Evolutionary conservation across 1,284 basidiomycete genomes (phyloP), one percentile per base, ranked within the genome.

Genomic region (Ustilago sp.): DNA sequence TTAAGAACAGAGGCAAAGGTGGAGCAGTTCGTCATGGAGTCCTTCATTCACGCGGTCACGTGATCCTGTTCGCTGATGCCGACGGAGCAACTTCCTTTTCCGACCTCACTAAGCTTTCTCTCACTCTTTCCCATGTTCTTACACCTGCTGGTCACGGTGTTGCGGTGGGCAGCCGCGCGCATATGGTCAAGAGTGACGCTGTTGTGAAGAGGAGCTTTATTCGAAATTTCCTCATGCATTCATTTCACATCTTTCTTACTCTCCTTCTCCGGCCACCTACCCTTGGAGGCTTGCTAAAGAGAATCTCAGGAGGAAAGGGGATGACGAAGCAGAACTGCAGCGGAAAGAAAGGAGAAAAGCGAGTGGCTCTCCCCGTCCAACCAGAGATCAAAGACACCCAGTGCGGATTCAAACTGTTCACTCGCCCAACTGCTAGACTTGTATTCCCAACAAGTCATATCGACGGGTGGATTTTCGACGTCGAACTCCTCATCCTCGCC

Each of bases 171-270:
- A 94, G 93, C 79, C 88, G 95, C 15, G 95, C 95, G 5, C 95
- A 98, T 87, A 89, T 98, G 64, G 94, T 97, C 57, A 91, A 91
- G 77, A 94, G 93, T 0, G 93, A 93, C 51, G 94, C 93, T 4
- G 95, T 97, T n/a, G 95, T 97, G 55, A 94, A 95, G 88, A 91
- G 94, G 19, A 95, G 93, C 3, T 83, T 92, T 38, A 85, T 97
- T 19, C 91, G 95, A 28, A 98, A 97, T 83, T 88, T 95, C 60
- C 91, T 97, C 71, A 97, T 97, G 95, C 92, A 95, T 81, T 91
- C 91, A 12, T 90, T 98, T 70, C 95, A 97, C 86, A 90, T 83
- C 28, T 67, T 80, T 54, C 72, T 83, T 32, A 63, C 70, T 13
- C 39, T 84, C 12, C 74, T 83, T 12, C 65, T 82, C 28, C 74